Evolutionary conservation across 1,139 yeast species (phyloP), one percentile per base, ranked within the genome.

Genomic region (Geotrichum bryndzae): DNA sequence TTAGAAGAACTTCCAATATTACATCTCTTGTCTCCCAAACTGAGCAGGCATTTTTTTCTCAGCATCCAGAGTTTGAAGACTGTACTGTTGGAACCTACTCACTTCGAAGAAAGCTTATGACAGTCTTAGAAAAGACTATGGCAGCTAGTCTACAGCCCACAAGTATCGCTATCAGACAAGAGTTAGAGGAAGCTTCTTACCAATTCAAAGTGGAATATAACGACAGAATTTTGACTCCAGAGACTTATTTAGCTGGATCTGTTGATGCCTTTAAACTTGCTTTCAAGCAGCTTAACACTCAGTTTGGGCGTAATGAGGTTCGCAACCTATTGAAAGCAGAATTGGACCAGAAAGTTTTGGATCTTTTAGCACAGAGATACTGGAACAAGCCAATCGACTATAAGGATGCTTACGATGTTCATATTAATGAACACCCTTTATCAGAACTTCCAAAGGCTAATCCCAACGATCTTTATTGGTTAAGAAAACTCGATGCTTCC

Each of bases 161-260:
- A 5, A 90, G 91, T 61, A 80, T 84, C 61, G 82, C 92, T 7
- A 92, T 95, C 60, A 90, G 89, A 66, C 94, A 86, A 70, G 99
- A 94, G 73, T 81, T 91, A 60, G 99, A 95, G 73, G 99, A 95
- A 69, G 85, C 98, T 0, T 80, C 96, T 1, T 95, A 95, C 72
- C 87, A 88, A 72, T 94, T 90, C 77, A 95, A 95, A 73, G 99
- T 95, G 29, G 97, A 94, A 73, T 95, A 91, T 74, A 94, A 95
- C 72, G 99, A 95, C 73, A 84, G 98, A 63, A 88, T 88, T 51
- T 79, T 95, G 67, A 94, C 99, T 0, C 96, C 98, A 13, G 95
- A 91, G 69, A 90, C 96, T 66, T 94, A 94, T 72, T 80, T 95
- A 68, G 96, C 98, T 22, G 94, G 90, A 69, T 90, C 95, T 62